phyloP scores from a whole-genome alignment of 768 basidiomycete species.

The Ramaria sp. region DNA sequence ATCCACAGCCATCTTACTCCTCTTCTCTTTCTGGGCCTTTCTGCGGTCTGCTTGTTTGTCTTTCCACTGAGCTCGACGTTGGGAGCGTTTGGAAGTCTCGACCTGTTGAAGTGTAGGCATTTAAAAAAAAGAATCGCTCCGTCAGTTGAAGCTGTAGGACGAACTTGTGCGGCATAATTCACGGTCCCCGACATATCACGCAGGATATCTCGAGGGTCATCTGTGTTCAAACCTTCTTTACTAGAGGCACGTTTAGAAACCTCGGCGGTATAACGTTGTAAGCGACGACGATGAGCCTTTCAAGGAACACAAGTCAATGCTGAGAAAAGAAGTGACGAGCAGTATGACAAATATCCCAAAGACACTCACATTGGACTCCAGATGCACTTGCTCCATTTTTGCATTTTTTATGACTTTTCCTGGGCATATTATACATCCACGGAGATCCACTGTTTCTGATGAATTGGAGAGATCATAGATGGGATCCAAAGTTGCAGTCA shows the following conservation, averaged over 20 bases:
- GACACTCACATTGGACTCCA: constrained; percentile 42
- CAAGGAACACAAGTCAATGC: neutral
- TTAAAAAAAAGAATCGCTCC: neutral
- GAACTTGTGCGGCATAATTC: neutral
- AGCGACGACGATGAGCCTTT: neutral
- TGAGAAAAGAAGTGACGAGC: neutral
- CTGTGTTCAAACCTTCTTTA: neutral
- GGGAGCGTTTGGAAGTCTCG: neutral
- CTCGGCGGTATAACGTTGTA: neutral
- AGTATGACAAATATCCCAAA: neutral
- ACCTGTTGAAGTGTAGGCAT: neutral
- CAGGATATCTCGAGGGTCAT: constrained; percentile 2
- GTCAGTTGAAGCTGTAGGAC: neutral
- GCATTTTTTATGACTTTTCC: constrained; percentile 56
- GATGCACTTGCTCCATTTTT: constrained; percentile 47
- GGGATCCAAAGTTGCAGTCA: constrained; percentile 51
- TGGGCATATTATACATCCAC: constrained; percentile 59
- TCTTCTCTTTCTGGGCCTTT: neutral
- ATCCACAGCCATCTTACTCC: neutral
- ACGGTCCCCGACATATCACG: neutral
- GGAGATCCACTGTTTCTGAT: constrained; percentile 33
- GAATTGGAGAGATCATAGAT: constrained; percentile 43
- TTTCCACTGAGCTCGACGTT: neutral
- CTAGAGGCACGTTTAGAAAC: neutral
- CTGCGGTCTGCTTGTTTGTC: neutral